A percentile compares a stretch with the other conserved stretches of the same genome.
Evolutionary conservation across 805 yeast species (phyloP).

Genomic region (Hanseniaspora singularis): DNA sequence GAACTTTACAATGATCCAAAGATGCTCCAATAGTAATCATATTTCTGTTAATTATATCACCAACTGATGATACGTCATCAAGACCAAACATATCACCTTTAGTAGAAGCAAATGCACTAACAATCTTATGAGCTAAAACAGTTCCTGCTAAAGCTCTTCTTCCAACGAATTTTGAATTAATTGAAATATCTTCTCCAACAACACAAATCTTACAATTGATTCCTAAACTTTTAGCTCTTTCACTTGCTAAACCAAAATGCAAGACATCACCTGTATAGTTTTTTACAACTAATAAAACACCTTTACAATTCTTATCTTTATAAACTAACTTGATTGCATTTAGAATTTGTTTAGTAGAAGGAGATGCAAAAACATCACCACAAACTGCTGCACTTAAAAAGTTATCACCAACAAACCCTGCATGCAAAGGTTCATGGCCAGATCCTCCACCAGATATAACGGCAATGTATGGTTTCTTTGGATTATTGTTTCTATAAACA

Average conservation of each 20-base stretch:
- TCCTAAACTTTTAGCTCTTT: conserved; percentile 72
- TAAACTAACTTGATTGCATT: conserved; percentile 40
- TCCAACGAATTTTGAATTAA: conserved; percentile 82
- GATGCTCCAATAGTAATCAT: conserved; percentile 83
- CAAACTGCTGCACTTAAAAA: conserved; percentile 76
- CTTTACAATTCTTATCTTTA: conserved; percentile 28
- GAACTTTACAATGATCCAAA: conserved; percentile 79
- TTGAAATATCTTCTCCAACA: conserved; percentile 89
- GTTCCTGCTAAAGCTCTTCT: conserved; percentile 93
- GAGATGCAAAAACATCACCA: conserved; percentile 89
- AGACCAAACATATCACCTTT: conserved; percentile 35
- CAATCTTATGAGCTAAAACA: conserved; percentile 67
- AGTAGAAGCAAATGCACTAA: conserved; percentile 57
- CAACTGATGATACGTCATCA: conserved; percentile 44
- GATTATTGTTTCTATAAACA: conserved; percentile 26
- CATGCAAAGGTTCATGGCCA: conserved; percentile 92
- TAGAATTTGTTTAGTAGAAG: conserved; percentile 80
- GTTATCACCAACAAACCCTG: conserved; percentile 81
- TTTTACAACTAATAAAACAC: conserved; percentile 70
- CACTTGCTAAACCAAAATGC: conserved; percentile 86
- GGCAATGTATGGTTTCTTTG: conserved; percentile 43
- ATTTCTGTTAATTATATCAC: conserved; percentile 47
- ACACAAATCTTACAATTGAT: conserved; percentile 57
- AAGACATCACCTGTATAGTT: conserved; percentile 91
- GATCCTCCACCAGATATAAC: conserved; percentile 86